Percentiles rank a stretch among this genome's conserved stretches.
Evolutionary conservation across 1,284 basidiomycete genomes (phyloP).

Genomic region (Ceratobasidium theobromae): DNA sequence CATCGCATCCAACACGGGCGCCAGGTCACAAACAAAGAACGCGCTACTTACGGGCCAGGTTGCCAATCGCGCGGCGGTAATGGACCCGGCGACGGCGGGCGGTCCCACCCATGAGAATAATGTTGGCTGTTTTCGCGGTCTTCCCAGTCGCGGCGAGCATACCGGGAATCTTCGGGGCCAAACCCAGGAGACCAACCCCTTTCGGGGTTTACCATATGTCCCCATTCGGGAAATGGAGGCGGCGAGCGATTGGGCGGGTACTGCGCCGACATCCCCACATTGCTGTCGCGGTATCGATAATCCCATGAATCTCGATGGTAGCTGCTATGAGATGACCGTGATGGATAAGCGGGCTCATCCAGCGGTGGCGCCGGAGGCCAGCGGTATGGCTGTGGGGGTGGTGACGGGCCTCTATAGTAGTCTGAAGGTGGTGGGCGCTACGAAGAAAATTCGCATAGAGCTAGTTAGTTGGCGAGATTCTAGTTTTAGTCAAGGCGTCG

Average conservation of each 20-base stretch:
- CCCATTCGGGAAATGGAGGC: slow-evolving; percentile 27
- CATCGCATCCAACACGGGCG: neutral
- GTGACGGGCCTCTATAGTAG: slow-evolving; percentile 2
- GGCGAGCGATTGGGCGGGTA: slow-evolving; percentile 7
- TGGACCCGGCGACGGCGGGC: slow-evolving; percentile 15
- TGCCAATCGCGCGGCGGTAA: slow-evolving; percentile 14
- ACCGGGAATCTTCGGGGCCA: slow-evolving; percentile 4
- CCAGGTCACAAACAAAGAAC: slow-evolving; percentile 10
- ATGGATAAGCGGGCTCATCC: slow-evolving; percentile 21
- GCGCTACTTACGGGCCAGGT: slow-evolving; percentile 17
- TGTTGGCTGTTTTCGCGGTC: neutral
- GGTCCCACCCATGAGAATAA: slow-evolving; percentile 7
- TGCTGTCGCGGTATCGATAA: slow-evolving; percentile 10
- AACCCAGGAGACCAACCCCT: slow-evolving; percentile 8
- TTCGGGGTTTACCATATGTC: slow-evolving; percentile 13
- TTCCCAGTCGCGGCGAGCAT: slow-evolving; percentile 18
- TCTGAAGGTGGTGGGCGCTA: slow-evolving; percentile 17
- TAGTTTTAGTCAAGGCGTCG: neutral
- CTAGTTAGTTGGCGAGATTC: neutral
- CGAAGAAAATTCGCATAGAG: neutral
- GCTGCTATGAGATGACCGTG: neutral
- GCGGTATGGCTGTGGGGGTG: slow-evolving; percentile 11
- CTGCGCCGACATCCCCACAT: neutral
- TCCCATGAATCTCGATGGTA: slow-evolving; percentile 21
- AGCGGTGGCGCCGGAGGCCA: slow-evolving; percentile 15